Evolutionary conservation across 768 basidiomycete species (phyloP), one percentile per base, ranked within the genome.

Genomic region (Dentipellis sp.): DNA sequence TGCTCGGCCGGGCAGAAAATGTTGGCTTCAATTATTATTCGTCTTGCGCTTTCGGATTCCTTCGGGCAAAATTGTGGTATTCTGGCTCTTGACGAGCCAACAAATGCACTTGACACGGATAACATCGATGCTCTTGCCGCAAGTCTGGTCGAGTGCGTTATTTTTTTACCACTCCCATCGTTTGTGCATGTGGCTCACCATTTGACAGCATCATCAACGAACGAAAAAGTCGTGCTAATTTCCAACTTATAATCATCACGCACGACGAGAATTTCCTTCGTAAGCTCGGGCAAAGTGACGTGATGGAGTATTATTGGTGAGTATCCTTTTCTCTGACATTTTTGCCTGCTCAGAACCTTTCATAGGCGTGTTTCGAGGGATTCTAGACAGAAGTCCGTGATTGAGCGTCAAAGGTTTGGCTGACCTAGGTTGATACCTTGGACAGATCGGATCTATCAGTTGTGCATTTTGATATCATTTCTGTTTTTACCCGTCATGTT

Each of bases 1-100:
- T 99, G 97, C 72, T 94, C 91, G 14, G 97, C 97, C 1, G 97
- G 97, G 0, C 97, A 99, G 72, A 99, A 99, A 73, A 97, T 98
- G 80, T 74, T 99, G 57, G 97, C 95, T 10, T 94, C 91, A 19
- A 97, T 98, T 70, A 92, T 98, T 71, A 98, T 99, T 65, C 85
- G 97, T 6, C 83, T 99, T 37, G 97, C 97, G 3, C 78, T 99
- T 23, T 95, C 95, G 5, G 97, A 99, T 67, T 95, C 93, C 2
- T 98, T 99, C 65, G 93, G 93, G 2, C 91, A 94, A 68, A 97
- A 95, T 63, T 98, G 97, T 69, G 97, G 97, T 17, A 97, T 99
- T 60, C 80, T 99, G 22, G 97, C 97, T 0, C 74, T 99, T 58
- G 97, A 99, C 65, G 97, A 99, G 73, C 97, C 97, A 11, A 98